These are phyloP conservation scores for Pestalotiopsis sp. DNA, from an alignment of 2,329 filamentous ascomycete genomes.

Conservation along the genomic window DNA sequence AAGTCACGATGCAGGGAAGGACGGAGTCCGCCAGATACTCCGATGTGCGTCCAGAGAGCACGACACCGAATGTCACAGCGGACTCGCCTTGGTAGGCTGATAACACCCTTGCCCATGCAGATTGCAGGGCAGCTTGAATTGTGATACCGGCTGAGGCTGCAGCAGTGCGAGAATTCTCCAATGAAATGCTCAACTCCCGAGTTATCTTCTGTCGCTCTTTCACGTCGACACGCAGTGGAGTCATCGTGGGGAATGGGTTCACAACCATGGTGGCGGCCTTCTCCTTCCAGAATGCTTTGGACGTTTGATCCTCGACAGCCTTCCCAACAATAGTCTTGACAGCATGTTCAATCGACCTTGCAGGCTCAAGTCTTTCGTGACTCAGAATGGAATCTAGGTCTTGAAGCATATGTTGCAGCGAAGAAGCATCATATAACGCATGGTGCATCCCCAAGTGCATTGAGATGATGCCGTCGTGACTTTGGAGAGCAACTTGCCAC, in stretches of 20 bases:
- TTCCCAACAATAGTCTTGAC: background rate
- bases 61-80: constrained; percentile 75
- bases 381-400: constrained; percentile 47
- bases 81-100: constrained; percentile 76
- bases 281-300: constrained; percentile 64
- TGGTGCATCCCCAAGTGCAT: constrained; percentile 68
- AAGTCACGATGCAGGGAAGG: constrained; percentile 81
- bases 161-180: constrained; percentile 51
- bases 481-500: constrained; percentile 62
- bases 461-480: constrained; percentile 16
- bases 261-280: constrained; percentile 55
- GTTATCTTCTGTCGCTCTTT: constrained; percentile 35
- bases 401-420: constrained; percentile 65
- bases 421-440: constrained; percentile 82
- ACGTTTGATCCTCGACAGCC: constrained; percentile 8
- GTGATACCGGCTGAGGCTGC: constrained; percentile 66
- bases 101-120: constrained; percentile 76
- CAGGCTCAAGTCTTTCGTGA: background rate
- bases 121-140: constrained; percentile 74
- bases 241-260: constrained; percentile 76
- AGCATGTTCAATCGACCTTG: background rate
- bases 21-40: constrained; percentile 59
- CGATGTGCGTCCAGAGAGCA: constrained; percentile 73
- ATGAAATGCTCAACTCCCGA: constrained; percentile 38
- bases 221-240: constrained; percentile 55